Evolutionary conservation across 306 rosid species (phyloP).

Genomic region (Potentilla sterilis): DNA sequence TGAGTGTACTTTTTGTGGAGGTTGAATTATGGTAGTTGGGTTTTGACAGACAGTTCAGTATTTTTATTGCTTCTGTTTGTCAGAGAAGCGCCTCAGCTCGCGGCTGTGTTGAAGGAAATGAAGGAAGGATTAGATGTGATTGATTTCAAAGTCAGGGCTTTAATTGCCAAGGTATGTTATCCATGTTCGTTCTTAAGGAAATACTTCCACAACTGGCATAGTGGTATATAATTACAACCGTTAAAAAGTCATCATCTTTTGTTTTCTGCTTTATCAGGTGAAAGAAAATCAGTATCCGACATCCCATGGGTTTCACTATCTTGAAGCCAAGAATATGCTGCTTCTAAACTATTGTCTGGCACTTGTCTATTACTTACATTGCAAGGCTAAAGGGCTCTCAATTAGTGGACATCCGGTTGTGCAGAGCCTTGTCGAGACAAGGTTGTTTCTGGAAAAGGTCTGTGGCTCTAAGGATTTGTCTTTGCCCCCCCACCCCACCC

Average conservation of each 20-base stretch:
- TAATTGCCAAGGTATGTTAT: constrained; percentile 59
- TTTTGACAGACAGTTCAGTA: background rate
- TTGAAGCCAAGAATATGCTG: constrained; percentile 78
- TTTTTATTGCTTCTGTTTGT: constrained; percentile 15
- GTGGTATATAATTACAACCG: background rate
- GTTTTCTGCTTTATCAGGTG: constrained; percentile 42
- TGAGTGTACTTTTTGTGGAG: background rate
- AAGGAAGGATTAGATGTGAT: constrained; percentile 70
- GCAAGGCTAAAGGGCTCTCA: constrained; percentile 70
- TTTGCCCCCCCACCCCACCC: background rate
- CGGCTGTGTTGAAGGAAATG: constrained; percentile 72
- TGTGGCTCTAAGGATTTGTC: constrained; percentile 37
- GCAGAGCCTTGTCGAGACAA: constrained; percentile 70
- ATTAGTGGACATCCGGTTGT: constrained; percentile 74
- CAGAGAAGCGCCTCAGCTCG: constrained; percentile 64
- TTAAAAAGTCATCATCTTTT: background rate
- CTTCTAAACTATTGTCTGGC: constrained; percentile 83
- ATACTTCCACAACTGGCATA: background rate
- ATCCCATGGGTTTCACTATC: constrained; percentile 76
- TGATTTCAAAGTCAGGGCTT: constrained; percentile 55
- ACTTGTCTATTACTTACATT: constrained; percentile 75
- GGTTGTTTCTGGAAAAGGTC: constrained; percentile 87
- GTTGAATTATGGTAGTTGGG: background rate
- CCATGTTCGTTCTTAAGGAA: background rate
- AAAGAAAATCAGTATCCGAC: constrained; percentile 60